These are phyloP conservation scores for Cochlearia excelsa DNA, from an alignment of 345 rosid genomes.

Conservation along the genomic window DNA sequence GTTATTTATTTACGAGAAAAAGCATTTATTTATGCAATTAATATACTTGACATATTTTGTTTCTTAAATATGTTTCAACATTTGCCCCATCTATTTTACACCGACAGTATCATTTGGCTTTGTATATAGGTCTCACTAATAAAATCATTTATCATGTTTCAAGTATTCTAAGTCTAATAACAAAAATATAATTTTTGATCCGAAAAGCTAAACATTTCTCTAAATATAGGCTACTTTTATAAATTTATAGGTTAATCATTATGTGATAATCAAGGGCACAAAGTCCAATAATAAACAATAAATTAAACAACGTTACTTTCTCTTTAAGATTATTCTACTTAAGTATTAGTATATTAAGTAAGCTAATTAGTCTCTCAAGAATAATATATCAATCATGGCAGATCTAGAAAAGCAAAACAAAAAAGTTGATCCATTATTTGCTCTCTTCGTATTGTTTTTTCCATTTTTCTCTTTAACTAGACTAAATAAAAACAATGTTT, in stretches of 20 bases:
- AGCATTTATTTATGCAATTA: no score
- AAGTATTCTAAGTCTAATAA: constrained; percentile 26
- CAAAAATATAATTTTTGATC: constrained; percentile 10
- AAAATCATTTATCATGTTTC: constrained; percentile 28
- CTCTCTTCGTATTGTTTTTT: constrained; percentile 30
- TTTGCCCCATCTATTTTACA: no score
- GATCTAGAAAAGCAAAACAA: constrained; percentile 28
- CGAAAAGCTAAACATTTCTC: constrained; percentile 19
- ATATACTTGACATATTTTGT: no score
- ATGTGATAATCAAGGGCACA: constrained; percentile 36
- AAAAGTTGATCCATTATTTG: constrained; percentile 36
- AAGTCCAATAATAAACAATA: constrained; percentile 22
- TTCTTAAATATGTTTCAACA: no score
- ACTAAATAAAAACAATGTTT: constrained; percentile 13
- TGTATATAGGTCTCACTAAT: constrained; percentile 24
- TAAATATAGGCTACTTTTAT: constrained; percentile 27
- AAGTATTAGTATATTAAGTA: constrained; percentile 26
- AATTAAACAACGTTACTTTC: constrained; percentile 29
- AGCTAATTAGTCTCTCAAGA: constrained; percentile 15
- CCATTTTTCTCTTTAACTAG: constrained; percentile 11
- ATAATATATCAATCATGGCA: constrained; percentile 38
- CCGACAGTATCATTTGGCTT: constrained; percentile 18
- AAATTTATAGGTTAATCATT: constrained; percentile 33
- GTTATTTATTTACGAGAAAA: no score
- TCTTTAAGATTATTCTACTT: constrained; percentile 31